Conservation (phyloP, 257 asterid species). For the Schizonepeta tenuifolia region DNA sequence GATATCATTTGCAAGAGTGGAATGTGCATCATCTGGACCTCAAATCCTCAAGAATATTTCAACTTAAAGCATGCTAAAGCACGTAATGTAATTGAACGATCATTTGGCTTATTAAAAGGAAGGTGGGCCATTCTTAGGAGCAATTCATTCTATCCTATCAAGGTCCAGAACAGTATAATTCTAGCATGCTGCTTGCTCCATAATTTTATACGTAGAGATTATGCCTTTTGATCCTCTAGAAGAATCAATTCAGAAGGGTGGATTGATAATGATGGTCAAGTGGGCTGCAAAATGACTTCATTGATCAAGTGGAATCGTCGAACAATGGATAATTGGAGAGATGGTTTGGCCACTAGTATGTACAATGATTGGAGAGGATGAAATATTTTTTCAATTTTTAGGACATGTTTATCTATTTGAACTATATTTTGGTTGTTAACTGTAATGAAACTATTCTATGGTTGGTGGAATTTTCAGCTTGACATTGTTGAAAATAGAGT, state of each 20-base stretch:
- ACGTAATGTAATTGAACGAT: not conserved
- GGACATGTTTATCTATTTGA: too few species aligned
- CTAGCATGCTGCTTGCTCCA: not conserved
- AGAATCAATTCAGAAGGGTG: not conserved
- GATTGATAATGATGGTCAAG: not conserved
- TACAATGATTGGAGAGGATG: too few species aligned
- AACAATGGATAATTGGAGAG: not conserved
- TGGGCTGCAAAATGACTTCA: not conserved
- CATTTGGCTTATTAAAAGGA: not conserved
- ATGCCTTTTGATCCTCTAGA: not conserved
- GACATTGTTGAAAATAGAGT: too few species aligned
- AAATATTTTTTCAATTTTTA: too few species aligned
- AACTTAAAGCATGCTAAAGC: not conserved
- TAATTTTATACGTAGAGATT: not conserved
- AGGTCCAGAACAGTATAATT: not conserved
- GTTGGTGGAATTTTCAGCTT: too few species aligned
- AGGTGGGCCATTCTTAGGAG: not conserved
- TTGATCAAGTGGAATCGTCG: not conserved
- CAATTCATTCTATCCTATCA: not conserved
- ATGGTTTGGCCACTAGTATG: too few species aligned
- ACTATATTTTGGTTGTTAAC: too few species aligned
- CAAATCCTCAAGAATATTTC: not conserved
- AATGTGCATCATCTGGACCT: not conserved
- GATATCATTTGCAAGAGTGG: not conserved
- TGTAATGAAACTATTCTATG: too few species aligned